These are phyloP conservation scores for Conticribra guillardii DNA, from an alignment of 108 stramenopile species.

Conservation along the genomic window DNA sequence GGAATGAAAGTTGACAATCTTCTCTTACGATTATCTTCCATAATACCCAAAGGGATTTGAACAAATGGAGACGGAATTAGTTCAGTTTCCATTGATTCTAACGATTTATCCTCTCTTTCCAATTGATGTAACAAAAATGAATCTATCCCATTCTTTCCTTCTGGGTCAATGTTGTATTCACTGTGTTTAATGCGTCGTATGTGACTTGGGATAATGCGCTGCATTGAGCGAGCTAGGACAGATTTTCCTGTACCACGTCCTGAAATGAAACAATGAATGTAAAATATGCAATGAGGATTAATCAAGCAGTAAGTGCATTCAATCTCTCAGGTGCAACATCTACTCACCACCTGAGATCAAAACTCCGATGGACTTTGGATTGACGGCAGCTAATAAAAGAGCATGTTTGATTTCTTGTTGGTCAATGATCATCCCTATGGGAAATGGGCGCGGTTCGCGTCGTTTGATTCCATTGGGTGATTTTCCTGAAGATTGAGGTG, in stretches of 20 bases:
- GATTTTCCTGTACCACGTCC: conserved; percentile 75
- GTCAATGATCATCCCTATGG: conserved; percentile 69
- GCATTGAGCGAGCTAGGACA: conserved; percentile 63
- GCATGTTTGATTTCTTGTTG: conserved; percentile 73
- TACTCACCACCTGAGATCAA: conserved; percentile 70
- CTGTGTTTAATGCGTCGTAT: conserved; percentile 53
- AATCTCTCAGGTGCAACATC: too few relatives aligned
- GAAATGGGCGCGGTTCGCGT: conserved; percentile 54
- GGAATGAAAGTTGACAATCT: too few relatives aligned
- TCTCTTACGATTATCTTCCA: conserved; percentile 78
- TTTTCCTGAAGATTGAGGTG: too few relatives aligned
- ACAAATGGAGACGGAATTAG: conserved; percentile 65
- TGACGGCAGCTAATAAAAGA: conserved; percentile 62
- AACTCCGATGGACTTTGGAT: conserved; percentile 70
- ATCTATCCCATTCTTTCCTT: conserved; percentile 46
- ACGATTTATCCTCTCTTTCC: conserved; percentile 27
- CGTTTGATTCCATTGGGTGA: not conserved
- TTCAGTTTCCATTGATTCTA: conserved; percentile 62
- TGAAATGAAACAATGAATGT: too few relatives aligned
- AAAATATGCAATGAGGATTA: too few relatives aligned
- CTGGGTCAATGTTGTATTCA: conserved; percentile 70
- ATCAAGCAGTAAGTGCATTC: too few relatives aligned
- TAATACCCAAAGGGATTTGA: conserved; percentile 70
- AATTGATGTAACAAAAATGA: conserved; percentile 50
- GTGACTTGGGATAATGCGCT: conserved; percentile 56